Conservation (phyloP, 441 rosid species). For the Pelargonium australe region DNA sequence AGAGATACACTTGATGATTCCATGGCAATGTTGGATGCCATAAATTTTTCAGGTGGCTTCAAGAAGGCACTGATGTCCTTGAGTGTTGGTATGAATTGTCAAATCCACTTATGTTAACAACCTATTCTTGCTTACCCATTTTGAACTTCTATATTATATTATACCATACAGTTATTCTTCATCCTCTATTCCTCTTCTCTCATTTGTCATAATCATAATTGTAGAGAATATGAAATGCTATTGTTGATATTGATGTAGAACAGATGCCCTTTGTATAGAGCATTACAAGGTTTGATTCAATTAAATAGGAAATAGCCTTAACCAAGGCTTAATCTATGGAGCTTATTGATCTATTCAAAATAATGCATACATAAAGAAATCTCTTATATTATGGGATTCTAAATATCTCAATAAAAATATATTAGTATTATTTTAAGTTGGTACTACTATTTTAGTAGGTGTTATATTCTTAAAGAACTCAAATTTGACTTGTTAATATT, state of each 20-base stretch:
- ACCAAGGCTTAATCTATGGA: no score
- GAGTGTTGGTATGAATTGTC: constrained; percentile 63
- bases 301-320: no score
- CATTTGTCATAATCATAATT: not conserved
- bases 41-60: constrained; percentile 61
- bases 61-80: constrained; percentile 84
- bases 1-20: constrained; percentile 88
- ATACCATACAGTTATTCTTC: constrained; percentile 3
- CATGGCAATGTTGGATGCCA: constrained; percentile 74
- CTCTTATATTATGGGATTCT: no score
- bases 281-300: no score
- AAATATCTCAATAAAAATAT: no score
- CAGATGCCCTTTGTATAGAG: no score
- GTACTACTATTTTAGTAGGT: not conserved
- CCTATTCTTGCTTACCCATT: not conserved
- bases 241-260: no score
- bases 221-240: no score
- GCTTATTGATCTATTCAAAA: no score
- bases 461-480: not conserved
- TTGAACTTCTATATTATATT: constrained; percentile 10
- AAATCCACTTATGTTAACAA: constrained; percentile 14
- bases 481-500: not conserved
- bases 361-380: no score
- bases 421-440: not conserved
- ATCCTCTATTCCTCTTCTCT: not conserved